Percentiles rank a stretch among this genome's conserved stretches.
phyloP scores from a whole-genome alignment of 208 protist genomes.

The Kentomonas sorsogonicus region DNA sequence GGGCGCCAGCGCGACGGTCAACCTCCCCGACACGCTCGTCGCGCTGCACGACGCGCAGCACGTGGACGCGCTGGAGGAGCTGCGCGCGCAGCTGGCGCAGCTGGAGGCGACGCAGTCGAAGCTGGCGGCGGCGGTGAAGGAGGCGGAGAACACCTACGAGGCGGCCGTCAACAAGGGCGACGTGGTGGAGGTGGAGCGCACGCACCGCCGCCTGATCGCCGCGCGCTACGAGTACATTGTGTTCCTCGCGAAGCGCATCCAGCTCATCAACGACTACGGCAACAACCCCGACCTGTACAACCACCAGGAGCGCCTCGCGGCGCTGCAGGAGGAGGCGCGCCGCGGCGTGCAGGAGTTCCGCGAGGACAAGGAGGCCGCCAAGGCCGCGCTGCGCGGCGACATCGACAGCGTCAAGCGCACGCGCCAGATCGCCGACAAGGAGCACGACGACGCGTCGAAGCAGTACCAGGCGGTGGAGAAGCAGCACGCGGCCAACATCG shows the following conservation, averaged over 20 bases:
- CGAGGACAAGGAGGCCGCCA: slow-evolving; percentile 37
- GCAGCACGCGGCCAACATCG: slow-evolving; percentile 25
- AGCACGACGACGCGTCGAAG: slow-evolving; percentile 27
- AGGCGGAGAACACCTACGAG: slow-evolving; percentile 42
- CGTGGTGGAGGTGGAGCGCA: slow-evolving; percentile 66
- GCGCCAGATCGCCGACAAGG: slow-evolving; percentile 33
- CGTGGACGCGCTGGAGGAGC: slow-evolving; percentile 44
- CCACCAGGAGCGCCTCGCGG: slow-evolving; percentile 44
- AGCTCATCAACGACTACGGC: slow-evolving; percentile 26
- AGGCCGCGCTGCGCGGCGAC: slow-evolving; percentile 34
- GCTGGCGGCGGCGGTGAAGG: slow-evolving; percentile 31
- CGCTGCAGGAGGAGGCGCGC: slow-evolving; percentile 44
- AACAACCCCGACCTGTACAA: slow-evolving; percentile 31
- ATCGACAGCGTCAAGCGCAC: slow-evolving; percentile 40
- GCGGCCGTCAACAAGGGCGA: slow-evolving; percentile 39
- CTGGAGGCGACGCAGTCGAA: slow-evolving; percentile 34
- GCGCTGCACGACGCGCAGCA: slow-evolving; percentile 71
- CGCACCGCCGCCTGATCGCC: slow-evolving; percentile 70
- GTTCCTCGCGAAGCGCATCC: slow-evolving; percentile 46
- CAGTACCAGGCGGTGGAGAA: slow-evolving; percentile 29
- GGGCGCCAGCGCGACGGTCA: slow-evolving; percentile 25
- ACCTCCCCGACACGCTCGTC: slow-evolving; percentile 39
- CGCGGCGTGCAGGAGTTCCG: slow-evolving; percentile 42
- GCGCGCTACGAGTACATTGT: slow-evolving; percentile 69
- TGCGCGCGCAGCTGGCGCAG: slow-evolving; percentile 65